These are phyloP conservation scores for Fomitopsis pinicola DNA, from an alignment of 1,284 basidiomycete species.

Conservation along the genomic window DNA sequence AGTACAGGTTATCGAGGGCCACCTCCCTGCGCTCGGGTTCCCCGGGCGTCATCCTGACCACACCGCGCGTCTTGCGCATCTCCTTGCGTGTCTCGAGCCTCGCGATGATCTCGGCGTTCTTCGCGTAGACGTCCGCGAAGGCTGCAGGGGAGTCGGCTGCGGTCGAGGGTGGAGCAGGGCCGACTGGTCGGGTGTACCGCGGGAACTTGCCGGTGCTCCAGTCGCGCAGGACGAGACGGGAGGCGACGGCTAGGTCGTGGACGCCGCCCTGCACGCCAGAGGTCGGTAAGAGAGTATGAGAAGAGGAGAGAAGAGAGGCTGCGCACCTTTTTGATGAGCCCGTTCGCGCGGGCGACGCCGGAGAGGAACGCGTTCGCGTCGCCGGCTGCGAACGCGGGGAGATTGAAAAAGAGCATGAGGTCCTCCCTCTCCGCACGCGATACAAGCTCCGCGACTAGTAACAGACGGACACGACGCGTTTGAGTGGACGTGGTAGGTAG, in stretches of 20 bases:
- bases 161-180: constrained; percentile 31
- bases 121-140: constrained; percentile 32
- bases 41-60: constrained; percentile 55
- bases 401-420: constrained; percentile 84
- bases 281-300: neutral
- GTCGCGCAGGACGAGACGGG: constrained; percentile 83
- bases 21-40: constrained; percentile 50
- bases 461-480: neutral
- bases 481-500: neutral
- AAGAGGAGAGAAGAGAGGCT: neutral
- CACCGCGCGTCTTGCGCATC: constrained; percentile 52
- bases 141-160: constrained; percentile 14
- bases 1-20: constrained; percentile 55
- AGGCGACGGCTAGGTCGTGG: constrained; percentile 76
- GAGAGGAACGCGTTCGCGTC: constrained; percentile 78
- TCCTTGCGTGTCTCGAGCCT: constrained; percentile 56
- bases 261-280: constrained; percentile 55
- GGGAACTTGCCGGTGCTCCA: constrained; percentile 83
- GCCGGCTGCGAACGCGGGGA: constrained; percentile 79
- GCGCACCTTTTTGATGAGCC: constrained; percentile 78
- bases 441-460: constrained; percentile 71
- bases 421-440: constrained; percentile 73
- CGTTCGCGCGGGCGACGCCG: constrained; percentile 76
- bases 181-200: constrained; percentile 63
- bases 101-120: constrained; percentile 43